These are phyloP conservation scores for Lecanosticta acicola DNA, from an alignment of 2,329 filamentous ascomycete species.

Conservation along the genomic window DNA sequence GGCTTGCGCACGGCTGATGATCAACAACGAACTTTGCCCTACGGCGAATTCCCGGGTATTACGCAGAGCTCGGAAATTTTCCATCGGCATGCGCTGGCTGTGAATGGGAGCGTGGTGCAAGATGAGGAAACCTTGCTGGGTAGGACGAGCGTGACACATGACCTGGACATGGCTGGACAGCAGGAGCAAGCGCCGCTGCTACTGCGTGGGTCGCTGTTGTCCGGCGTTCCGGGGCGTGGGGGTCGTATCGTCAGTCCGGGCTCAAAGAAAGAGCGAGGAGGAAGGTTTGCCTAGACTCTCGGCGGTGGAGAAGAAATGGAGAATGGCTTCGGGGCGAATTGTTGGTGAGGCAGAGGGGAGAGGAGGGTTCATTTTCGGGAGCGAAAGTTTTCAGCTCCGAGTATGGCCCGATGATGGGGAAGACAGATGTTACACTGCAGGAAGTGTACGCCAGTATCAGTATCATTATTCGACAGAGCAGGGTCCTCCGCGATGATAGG, in stretches of 20 bases:
- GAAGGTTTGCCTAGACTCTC: background rate
- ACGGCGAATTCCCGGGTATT: slow-evolving; percentile 9
- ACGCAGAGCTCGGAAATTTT: slow-evolving; percentile 47
- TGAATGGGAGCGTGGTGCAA: slow-evolving; percentile 49
- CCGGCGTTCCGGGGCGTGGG: slow-evolving; percentile 19
- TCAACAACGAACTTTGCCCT: background rate
- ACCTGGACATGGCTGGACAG: too few species aligned
- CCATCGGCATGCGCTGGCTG: slow-evolving; percentile 50
- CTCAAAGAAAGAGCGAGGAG: background rate
- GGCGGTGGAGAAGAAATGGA: background rate
- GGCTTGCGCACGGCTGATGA: slow-evolving; percentile 32
- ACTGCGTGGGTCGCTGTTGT: slow-evolving; percentile 10
- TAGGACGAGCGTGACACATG: too few species aligned
- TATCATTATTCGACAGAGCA: background rate
- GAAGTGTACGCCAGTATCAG: background rate
- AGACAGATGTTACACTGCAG: background rate
- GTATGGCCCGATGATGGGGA: background rate
- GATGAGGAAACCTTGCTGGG: slow-evolving; percentile 41
- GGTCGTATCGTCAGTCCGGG: background rate
- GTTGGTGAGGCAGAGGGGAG: background rate
- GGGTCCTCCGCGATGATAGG: too few species aligned
- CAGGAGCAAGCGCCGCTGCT: too few species aligned
- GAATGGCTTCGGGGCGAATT: background rate
- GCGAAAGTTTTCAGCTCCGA: background rate
- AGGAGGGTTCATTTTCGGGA: background rate